Base-by-base conservation (phyloP, 225 moss, liverwort and hornwort species). In the Pseudisothecium myosuroides region DNA sequence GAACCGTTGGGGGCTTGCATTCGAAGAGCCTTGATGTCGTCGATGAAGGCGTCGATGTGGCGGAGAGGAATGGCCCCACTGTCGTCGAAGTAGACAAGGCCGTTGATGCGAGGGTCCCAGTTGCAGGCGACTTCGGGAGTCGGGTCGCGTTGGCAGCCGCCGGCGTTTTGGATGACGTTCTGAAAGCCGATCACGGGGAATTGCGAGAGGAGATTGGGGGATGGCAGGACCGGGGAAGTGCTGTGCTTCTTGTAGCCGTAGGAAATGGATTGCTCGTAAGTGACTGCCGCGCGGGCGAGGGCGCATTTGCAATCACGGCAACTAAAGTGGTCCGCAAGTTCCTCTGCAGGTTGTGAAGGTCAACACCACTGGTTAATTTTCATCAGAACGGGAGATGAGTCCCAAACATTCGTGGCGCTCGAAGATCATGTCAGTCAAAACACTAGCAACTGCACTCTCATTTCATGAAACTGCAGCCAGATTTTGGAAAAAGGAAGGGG, bases 11-110 rank as follows among this genome's bases (percentile, higher is more conserved):
- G 93, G 0, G 47, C 66, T 24, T 12, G 60, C 24, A n/a, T 63
- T 10, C 91, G 91, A 29, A 96, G 86, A 12, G 92, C 76, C 63
- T 89, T 93, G 26, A 96, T 47, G 69, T 96, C 95, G 27, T 37
- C 12, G 54, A 96, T 87, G 92, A 96, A 95, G 19, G 74, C 79
- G 18, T 62, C 78, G 3, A 93, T 11, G 17, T 69, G 76, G 9
- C 61, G 59, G 24, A 94, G 37, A 6, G 92, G 66, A 7, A 96
- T 43, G 36, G 86, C 90, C 24, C 85, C 88, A 7, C 90, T 65
- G 14, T 5, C 76, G 0, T 95, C 92, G 63, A 24, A 89, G 82
- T 26, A 83, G 4, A 89, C 91, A 0, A 79, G 17, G 19, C 87
- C 91, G 27, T 87, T 26, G 32, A 80, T 66, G 23, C 93, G 94